phyloP scores from a whole-genome alignment of 2,329 filamentous ascomycete genomes.

The Graphilbum sp. region DNA sequence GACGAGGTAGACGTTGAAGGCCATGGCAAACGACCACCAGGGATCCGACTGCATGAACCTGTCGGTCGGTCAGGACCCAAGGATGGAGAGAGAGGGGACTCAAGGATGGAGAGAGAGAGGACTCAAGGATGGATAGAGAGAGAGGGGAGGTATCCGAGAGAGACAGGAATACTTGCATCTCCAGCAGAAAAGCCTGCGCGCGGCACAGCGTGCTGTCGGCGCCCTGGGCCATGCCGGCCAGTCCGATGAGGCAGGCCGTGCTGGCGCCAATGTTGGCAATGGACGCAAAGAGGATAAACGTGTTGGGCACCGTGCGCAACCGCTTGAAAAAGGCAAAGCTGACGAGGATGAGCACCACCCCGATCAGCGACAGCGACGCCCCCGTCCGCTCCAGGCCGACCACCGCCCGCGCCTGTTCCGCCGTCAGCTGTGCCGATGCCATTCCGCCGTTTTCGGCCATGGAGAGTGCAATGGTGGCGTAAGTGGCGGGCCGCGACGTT shows the following conservation, averaged over 20 bases:
- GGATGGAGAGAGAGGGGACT: too few species aligned
- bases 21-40: slow-evolving; percentile 69
- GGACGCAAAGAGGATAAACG: slow-evolving; percentile 45
- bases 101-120: too few species aligned
- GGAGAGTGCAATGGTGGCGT: neutral
- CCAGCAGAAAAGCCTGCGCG: slow-evolving; percentile 42
- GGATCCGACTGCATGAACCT: slow-evolving; percentile 68
- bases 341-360: slow-evolving; percentile 33
- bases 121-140: too few species aligned
- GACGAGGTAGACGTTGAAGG: slow-evolving; percentile 61
- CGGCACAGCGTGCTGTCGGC: slow-evolving; percentile 41
- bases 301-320: slow-evolving; percentile 41
- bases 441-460: slow-evolving; percentile 4
- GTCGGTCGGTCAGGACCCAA: too few species aligned
- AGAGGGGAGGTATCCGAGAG: too few species aligned
- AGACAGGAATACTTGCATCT: slow-evolving; percentile 53
- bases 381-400: slow-evolving; percentile 35
- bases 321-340: slow-evolving; percentile 33
- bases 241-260: slow-evolving; percentile 54
- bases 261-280: slow-evolving; percentile 43
- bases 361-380: slow-evolving; percentile 33
- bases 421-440: slow-evolving; percentile 13
- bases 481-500: too few species aligned
- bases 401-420: slow-evolving; percentile 23
- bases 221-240: slow-evolving; percentile 42